Conservation (phyloP, 371 early-diverging fungal genomes). For the Zancudomyces culisetae region DNA sequence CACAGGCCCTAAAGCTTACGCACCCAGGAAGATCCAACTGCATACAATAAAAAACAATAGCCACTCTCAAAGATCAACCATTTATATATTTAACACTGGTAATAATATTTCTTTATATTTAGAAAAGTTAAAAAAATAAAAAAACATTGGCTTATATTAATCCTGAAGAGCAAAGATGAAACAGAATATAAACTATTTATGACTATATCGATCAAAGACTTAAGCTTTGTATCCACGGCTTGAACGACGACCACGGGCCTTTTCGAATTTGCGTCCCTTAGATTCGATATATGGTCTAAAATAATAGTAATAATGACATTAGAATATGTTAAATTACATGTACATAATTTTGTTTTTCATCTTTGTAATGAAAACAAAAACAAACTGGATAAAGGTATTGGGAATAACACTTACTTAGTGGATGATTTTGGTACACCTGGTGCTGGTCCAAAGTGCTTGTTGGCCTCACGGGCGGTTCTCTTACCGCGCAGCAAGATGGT, state of each 20-base stretch:
- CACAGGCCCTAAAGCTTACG: too few species aligned
- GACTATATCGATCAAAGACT: background rate
- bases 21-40: too few species aligned
- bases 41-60: too few species aligned
- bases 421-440: slow-evolving; percentile 68
- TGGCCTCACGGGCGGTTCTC: slow-evolving; percentile 77
- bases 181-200: background rate
- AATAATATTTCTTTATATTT: too few species aligned
- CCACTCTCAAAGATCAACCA: too few species aligned
- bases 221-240: slow-evolving; percentile 29
- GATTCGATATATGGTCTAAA: slow-evolving; percentile 73
- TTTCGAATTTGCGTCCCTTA: slow-evolving; percentile 98
- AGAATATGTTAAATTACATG: background rate
- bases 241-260: slow-evolving; percentile 96
- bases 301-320: background rate
- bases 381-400: background rate
- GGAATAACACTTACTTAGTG: slow-evolving; percentile 33
- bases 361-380: too few species aligned
- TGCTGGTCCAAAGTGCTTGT: slow-evolving; percentile 78
- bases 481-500: slow-evolving; percentile 87
- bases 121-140: background rate
- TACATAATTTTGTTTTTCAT: background rate
- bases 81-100: too few species aligned
- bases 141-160: too few species aligned
- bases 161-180: background rate